Base-by-base conservation (phyloP, 176 grass and related monocot genomes). In the Carex myosuroides region DNA sequence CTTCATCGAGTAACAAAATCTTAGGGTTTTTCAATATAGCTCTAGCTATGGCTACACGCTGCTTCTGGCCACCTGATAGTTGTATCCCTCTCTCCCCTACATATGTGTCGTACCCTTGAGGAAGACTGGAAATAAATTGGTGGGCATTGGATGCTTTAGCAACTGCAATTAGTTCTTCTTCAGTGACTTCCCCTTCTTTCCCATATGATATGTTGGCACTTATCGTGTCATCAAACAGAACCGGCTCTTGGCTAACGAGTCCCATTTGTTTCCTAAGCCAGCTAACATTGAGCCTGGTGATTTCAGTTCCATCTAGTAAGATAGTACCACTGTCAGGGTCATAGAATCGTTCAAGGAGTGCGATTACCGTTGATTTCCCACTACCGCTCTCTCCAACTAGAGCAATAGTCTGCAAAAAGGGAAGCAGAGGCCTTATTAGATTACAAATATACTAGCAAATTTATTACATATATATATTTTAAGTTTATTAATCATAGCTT, bases 1-100 rank as follows among this genome's bases (percentile, higher is more conserved):
- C 89, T 83, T 94, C 92, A 5, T 94, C 92, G 33, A 94, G 86
- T 18, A 94, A 78, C 55, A 91, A 84, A 48, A 93, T 85, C 81
- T 81, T 80, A 10, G 91, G 88, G 67, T 93, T 85, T 70, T 86
- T 93, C 39, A 93, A 62, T 29, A 90, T 85, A 14, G 91, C 88
- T 87, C 88, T 86, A 1, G 88, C 91, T 17, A 93, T 93, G 1
- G 91, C 91, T 16, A 93, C 58, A 8, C 88, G 64, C 66, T 93
- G 86, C 35, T 88, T 93, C n/a, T 93, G 91, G 4, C 91, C 91
- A 3, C 91, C 91, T 39, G 89, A 87, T 20, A 90, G 48, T 13
- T 87, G 89, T 30, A 60, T 59, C 18, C 89, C 85, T 84, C 89
- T 87, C 89, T 90, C 89, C 22, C 89, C 89, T 9, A 90, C 85